A percentile compares a stretch with the other conserved stretches of the same genome.
phyloP scores from a whole-genome alignment of 345 rosid genomes.

The Murraya paniculata region DNA sequence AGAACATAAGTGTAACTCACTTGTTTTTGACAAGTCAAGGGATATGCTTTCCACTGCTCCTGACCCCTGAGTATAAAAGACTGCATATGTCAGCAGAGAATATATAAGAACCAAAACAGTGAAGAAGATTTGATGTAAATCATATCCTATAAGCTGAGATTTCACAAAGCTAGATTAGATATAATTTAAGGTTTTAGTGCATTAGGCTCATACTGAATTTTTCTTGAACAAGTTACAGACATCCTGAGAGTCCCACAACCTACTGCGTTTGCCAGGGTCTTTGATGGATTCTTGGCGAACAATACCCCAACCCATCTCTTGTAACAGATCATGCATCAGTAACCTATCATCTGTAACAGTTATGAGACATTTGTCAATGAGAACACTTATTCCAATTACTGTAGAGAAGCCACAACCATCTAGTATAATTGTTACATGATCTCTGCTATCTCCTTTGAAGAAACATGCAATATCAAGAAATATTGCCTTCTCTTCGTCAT shows the following conservation, averaged over 20 bases:
- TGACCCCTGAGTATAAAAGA: neutral
- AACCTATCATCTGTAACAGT: neutral
- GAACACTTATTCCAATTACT: neutral
- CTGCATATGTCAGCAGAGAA: neutral
- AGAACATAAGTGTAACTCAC: neutral
- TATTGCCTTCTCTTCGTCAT: neutral
- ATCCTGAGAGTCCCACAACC: constrained; percentile 13
- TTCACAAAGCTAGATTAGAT: neutral
- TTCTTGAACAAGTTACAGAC: neutral
- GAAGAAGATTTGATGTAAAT: neutral
- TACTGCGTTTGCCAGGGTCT: neutral
- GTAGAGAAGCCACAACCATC: constrained; percentile 5
- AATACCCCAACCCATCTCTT: neutral
- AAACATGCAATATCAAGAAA: neutral
- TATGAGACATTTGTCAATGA: constrained; percentile 4
- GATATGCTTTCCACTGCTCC: neutral
- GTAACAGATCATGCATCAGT: constrained; percentile 10
- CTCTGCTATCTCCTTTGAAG: neutral
- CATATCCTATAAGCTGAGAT: neutral
- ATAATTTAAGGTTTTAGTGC: neutral
- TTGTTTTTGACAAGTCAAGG: neutral
- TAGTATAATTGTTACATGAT: neutral
- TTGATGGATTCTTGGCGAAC: constrained; percentile 5
- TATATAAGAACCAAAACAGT: neutral
- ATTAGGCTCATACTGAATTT: neutral